These are phyloP conservation scores for Melanomma pulvis-pyrius DNA, from an alignment of 495 filamentous ascomycete genomes.

Conservation along the genomic window DNA sequence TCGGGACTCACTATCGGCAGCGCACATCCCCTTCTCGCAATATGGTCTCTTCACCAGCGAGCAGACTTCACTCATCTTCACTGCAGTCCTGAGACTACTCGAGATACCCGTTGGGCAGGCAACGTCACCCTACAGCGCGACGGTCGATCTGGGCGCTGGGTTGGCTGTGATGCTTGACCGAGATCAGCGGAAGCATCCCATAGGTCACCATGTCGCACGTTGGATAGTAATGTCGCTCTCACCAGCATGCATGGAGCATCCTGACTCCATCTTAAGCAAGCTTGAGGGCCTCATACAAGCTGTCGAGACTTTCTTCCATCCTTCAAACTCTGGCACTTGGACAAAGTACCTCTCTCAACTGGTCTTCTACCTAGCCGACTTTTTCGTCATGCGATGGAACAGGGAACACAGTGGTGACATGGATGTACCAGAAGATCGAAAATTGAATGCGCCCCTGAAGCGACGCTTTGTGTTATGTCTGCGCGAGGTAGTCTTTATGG, in stretches of 20 bases:
- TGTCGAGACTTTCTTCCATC: conserved; percentile 98
- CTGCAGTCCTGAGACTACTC: conserved; percentile 81
- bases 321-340: conserved; percentile 93
- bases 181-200: conserved; percentile 88
- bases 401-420: conserved; percentile 90
- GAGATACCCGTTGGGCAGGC: conserved; percentile 98
- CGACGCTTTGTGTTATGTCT: conserved; percentile 87
- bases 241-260: conserved; percentile 74
- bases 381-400: conserved; percentile 98
- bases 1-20: conserved; percentile 73
- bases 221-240: conserved; percentile 96
- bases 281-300: conserved; percentile 94
- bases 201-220: conserved; percentile 87
- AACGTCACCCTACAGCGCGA: conserved; percentile 81
- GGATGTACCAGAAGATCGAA: conserved; percentile 77
- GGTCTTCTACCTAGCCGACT: conserved; percentile 89
- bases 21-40: conserved; percentile 78
- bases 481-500: conserved; percentile 95
- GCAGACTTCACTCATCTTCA: conserved; percentile 91
- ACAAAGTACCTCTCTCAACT: conserved; percentile 87
- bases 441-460: conserved; percentile 78
- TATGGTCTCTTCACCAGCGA: conserved; percentile 91
- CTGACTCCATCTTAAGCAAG: conserved; percentile 77
- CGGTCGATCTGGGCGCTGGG: conserved; percentile 80
- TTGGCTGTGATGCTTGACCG: conserved; percentile 83